Conservation (phyloP, 305 asterid species). For the Rubia balearica region DNA sequence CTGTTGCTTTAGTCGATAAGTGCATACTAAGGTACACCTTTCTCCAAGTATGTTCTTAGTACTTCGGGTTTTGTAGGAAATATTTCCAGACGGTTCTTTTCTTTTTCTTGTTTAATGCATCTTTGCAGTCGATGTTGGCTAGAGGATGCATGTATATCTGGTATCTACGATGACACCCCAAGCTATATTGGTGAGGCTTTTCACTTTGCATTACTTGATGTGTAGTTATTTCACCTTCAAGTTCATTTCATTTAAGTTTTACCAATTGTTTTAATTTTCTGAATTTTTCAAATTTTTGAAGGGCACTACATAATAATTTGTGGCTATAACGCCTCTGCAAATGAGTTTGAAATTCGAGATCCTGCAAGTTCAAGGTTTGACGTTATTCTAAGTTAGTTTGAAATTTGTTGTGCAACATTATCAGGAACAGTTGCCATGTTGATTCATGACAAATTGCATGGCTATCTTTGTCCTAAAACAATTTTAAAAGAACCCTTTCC, state of each 20-base stretch:
- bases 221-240: not conserved
- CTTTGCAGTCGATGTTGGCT: conserved; percentile 43
- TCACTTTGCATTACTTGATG: not conserved
- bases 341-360: conserved; percentile 97
- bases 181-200: conserved; percentile 67
- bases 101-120: conserved; percentile 8
- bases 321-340: conserved; percentile 66
- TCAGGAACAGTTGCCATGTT: not conserved
- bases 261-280: conserved; percentile 6
- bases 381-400: not conserved
- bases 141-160: conserved; percentile 48
- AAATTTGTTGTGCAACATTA: not conserved
- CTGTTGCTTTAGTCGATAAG: conserved; percentile 81
- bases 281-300: conserved; percentile 21
- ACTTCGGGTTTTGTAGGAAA: not conserved
- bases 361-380: conserved; percentile 87
- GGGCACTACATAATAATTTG: conserved; percentile 89
- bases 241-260: not conserved
- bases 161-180: conserved; percentile 41
- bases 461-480: not conserved
- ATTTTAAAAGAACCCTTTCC: not conserved
- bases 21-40: conserved; percentile 55
- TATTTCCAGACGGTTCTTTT: not conserved
- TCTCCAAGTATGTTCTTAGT: not conserved
- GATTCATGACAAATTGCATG: not conserved